Evolutionary conservation across 345 rosid species (phyloP).

Genomic region (Citropsis articulata): DNA sequence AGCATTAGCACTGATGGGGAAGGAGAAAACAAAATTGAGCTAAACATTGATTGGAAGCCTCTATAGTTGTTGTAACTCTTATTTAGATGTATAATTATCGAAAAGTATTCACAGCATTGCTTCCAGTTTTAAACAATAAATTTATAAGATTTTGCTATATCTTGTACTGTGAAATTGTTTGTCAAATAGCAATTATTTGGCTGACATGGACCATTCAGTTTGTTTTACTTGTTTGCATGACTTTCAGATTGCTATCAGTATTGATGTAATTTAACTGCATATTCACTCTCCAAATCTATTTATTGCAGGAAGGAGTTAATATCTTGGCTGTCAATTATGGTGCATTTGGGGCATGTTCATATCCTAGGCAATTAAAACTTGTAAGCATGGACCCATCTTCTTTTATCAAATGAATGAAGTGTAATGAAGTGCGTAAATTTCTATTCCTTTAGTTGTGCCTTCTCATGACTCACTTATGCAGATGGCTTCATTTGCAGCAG

Average conservation of each 20-base stretch:
- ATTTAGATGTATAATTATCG: not conserved
- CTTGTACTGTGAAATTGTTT: not conserved
- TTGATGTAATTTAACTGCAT: not conserved
- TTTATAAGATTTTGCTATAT: not conserved
- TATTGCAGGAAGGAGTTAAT: conserved; percentile 71
- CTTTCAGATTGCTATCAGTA: not conserved
- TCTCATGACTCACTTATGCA: not conserved
- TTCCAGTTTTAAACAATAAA: not conserved
- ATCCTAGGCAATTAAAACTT: conserved; percentile 68
- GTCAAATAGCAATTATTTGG: not conserved
- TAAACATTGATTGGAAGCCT: not conserved
- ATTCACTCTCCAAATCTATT: not conserved
- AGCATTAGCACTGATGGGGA: not conserved
- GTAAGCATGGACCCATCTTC: conserved; percentile 42
- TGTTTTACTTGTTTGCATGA: not conserved
- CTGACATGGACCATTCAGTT: not conserved
- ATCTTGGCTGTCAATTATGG: conserved; percentile 84
- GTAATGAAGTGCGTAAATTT: not conserved
- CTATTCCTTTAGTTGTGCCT: not conserved
- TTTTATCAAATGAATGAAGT: not conserved
- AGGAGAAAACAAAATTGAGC: not conserved
- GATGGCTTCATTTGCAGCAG: not conserved
- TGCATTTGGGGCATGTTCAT: conserved; percentile 71
- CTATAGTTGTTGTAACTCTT: not conserved
- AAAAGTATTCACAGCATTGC: not conserved